Base-by-base conservation (phyloP, 2,329 filamentous ascomycete species). In the Penicillium polonicum region DNA sequence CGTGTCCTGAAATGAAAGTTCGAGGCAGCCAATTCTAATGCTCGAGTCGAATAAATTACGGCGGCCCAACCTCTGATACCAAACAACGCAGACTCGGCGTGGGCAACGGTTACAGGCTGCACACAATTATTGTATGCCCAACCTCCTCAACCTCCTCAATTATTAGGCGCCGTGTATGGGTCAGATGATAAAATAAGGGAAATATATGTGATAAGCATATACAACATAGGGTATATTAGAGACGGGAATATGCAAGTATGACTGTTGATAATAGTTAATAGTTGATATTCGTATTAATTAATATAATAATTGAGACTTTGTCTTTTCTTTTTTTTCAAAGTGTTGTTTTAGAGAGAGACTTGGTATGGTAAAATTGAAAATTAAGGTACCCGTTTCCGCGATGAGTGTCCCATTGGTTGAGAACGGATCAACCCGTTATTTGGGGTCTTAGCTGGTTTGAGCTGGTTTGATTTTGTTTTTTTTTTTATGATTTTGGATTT, bases 141-240 rank as follows among this genome's bases (percentile, higher is more conserved):
- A 60, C 59, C 55, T 42, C 43, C 49, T 52, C 59, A 60, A 60
- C 59, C 55, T 45, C 43, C 49, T 52, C 35, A 57, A 57, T 53
- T 53, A 57, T 57, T 53, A 57, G 55, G 49, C 49, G 55, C 49
- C 49, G 36, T 57, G 55, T 49, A 53, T 57, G 23, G 45, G 52
- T 55, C 55, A 53, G 55, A 57, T 57, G 55, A 54, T 39, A 33
- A 38, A 42, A 29, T 48, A 53, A 42, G 50, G 50, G 48, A 15
- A 29, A 44, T 29, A 27, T 23, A 44, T 17, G 19, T 48, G 29
- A 48, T 35, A 23, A 33, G 4, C 19, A 35, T 23, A 48, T n/a
- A n/a, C n/a, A n/a, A n/a, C n/a, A n/a, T 46, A 15, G 9, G n/a
- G 27, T 21, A 17, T 17, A 15, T 31, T 45, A 21, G 27, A 44